Conservation (phyloP, 306 rosid species). For the Cucumis sativus region DNA sequence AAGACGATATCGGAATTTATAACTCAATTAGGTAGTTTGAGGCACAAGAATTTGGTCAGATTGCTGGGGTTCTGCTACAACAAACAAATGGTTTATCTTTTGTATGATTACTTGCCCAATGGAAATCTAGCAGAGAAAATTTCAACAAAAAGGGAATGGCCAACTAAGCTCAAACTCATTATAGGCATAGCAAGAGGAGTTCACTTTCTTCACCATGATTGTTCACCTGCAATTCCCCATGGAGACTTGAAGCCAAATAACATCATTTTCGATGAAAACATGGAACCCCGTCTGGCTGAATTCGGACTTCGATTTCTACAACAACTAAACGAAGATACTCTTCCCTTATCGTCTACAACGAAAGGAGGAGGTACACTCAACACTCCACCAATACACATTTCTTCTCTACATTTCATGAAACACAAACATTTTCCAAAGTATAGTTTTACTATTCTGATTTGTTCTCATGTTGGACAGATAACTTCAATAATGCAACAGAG, state of each 20-base stretch:
- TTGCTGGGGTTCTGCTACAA: constrained; percentile 65
- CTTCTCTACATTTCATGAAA: not conserved
- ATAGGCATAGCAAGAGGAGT: constrained; percentile 69
- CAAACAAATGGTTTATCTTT: constrained; percentile 57
- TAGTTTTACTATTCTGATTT: not conserved
- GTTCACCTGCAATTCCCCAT: constrained; percentile 72
- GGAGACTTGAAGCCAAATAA: constrained; percentile 75
- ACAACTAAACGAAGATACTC: constrained; percentile 35
- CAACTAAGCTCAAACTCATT: constrained; percentile 48
- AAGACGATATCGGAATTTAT: constrained; percentile 35
- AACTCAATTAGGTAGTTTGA: constrained; percentile 46
- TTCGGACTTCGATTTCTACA: constrained; percentile 57
- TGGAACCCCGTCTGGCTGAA: constrained; percentile 80
- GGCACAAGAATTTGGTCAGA: constrained; percentile 62
- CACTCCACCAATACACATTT: not conserved
- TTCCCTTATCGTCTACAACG: constrained; percentile 19
- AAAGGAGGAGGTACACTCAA: constrained; percentile 49
- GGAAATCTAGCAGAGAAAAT: constrained; percentile 73
- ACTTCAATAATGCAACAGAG: constrained; percentile 27
- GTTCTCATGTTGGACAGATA: constrained; percentile 27
- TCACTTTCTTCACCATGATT: constrained; percentile 79
- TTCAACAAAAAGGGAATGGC: constrained; percentile 52
- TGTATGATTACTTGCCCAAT: constrained; percentile 68
- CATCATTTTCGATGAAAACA: constrained; percentile 71
- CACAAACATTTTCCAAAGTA: not conserved